These are phyloP conservation scores for Thelonectria discophora DNA, from an alignment of 2,329 filamentous ascomycete genomes.

Conservation along the genomic window DNA sequence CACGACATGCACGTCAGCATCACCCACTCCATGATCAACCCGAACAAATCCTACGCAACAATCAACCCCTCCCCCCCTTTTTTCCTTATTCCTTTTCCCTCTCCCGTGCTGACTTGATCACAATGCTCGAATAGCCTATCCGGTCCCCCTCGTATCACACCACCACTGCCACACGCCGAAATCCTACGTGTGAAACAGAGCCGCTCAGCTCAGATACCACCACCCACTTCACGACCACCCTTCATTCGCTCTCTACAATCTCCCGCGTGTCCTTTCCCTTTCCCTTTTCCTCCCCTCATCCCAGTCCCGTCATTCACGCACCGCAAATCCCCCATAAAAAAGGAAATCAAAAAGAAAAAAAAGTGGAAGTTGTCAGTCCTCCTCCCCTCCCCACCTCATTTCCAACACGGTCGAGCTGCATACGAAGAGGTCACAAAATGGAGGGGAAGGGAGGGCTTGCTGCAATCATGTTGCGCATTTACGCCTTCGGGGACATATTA, in stretches of 20 bases:
- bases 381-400: conserved; percentile 3
- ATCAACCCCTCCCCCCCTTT: background rate
- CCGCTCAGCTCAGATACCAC: conserved; percentile 19
- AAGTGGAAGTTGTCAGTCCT: no score
- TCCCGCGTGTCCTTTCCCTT: no score
- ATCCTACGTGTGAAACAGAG: background rate
- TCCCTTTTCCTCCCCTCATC: conserved; percentile 2
- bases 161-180: background rate
- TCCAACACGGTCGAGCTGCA: conserved; percentile 22
- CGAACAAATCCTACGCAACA: background rate
- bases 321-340: conserved; percentile 6
- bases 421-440: conserved; percentile 14
- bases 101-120: background rate
- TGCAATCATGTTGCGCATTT: conserved; percentile 39
- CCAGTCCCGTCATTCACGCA: conserved; percentile 10
- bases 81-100: background rate
- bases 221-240: background rate
- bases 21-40: background rate
- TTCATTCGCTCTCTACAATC: no score
- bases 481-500: conserved; percentile 18
- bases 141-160: background rate
- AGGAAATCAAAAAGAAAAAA: no score
- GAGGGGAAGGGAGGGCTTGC: conserved; percentile 12
- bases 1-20: conserved; percentile 19
- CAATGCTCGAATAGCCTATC: no score